Base-by-base conservation (phyloP, 768 basidiomycete genomes). In the Boletus eberwhitei region DNA sequence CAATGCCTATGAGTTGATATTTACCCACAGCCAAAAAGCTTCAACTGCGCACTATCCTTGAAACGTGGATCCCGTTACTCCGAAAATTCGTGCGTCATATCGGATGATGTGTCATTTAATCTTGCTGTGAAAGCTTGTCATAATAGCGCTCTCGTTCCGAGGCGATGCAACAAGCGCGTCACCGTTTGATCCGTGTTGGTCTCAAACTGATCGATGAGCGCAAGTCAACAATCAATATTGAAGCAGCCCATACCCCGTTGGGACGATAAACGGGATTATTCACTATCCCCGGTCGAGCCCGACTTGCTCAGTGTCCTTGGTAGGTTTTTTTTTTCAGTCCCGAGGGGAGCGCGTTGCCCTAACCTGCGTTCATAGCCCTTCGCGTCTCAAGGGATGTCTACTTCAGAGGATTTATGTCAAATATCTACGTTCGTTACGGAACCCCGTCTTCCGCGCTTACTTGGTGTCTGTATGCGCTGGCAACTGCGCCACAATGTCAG, bases 401-500 rank as follows among this genome's bases (percentile, higher is more conserved):
- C 79, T 36, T 68, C 74, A n/a, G 84, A 88, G 57, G 77, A 81
- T 2, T 70, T 83, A 22, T 82, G 76, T 59, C 86, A 86, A 59
- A 85, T 86, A 56, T 78, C 80, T 12, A 85, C 83, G 0, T 86
- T 87, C 64, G 86, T 12, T 80, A 88, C 70, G 85, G 87, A 65
- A 85, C 84, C 1, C 79, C 79, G 17, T 74, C 81, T 1, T 75
- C 75, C 7, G 80, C 83, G 4, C 71, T 87, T 16, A 76, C 82
- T 8, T 88, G 85, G 85, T 79, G 79, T 51, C 72, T 88, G 3
- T 84, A 83, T 64, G 77, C 79, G 40, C 77, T 88, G 50, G 71
- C 78, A 7, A 72, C 75, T 51, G 64, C 77, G 44, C 78, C 77
- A 0, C 67, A 65, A 3, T 66, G 69, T n/a, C 86, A 87, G 62